Evolutionary conservation across 192 early-diverging fungal species (phyloP).

Genomic region (Coemansia sp.): DNA sequence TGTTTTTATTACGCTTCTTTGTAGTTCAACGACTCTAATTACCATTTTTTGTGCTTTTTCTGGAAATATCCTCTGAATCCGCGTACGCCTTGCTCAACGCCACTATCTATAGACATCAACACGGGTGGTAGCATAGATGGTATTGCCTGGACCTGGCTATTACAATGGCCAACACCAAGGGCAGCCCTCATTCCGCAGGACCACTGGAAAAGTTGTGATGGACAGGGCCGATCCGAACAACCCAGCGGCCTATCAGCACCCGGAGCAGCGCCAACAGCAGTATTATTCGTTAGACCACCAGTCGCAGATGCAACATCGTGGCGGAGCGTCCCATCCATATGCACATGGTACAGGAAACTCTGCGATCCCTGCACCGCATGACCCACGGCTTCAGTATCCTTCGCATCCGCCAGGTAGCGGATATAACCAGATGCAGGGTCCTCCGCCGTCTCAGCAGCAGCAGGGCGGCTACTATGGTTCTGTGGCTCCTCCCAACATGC

Average conservation of each 20-base stretch:
- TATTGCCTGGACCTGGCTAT: background rate
- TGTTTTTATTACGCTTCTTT: background rate
- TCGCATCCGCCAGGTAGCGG: slow-evolving; percentile 11
- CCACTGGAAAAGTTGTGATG: slow-evolving; percentile 35
- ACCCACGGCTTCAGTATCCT: slow-evolving; percentile 11
- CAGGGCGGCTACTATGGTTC: slow-evolving; percentile 10
- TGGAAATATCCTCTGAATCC: background rate
- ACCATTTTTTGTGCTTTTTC: background rate
- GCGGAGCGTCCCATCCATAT: slow-evolving; percentile 5
- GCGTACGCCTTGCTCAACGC: background rate
- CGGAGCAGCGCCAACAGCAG: slow-evolving; percentile 19
- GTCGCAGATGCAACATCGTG: background rate
- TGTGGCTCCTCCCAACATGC: slow-evolving; percentile 6
- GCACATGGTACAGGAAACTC: slow-evolving; percentile 13
- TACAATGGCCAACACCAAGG: slow-evolving; percentile 8
- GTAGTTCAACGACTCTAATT: slow-evolving; percentile 2
- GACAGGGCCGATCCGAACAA: background rate
- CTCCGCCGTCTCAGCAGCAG: slow-evolving; percentile 18
- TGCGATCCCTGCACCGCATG: slow-evolving; percentile 34
- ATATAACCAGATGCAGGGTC: slow-evolving; percentile 12
- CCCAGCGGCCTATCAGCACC: slow-evolving; percentile 9
- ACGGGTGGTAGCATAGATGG: background rate
- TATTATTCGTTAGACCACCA: slow-evolving; percentile 13
- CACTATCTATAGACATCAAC: slow-evolving; percentile 6
- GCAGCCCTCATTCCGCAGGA: slow-evolving; percentile 32